Conservation (phyloP, 2,329 filamentous ascomycete species). For the Sphaerulina vaccinii region DNA sequence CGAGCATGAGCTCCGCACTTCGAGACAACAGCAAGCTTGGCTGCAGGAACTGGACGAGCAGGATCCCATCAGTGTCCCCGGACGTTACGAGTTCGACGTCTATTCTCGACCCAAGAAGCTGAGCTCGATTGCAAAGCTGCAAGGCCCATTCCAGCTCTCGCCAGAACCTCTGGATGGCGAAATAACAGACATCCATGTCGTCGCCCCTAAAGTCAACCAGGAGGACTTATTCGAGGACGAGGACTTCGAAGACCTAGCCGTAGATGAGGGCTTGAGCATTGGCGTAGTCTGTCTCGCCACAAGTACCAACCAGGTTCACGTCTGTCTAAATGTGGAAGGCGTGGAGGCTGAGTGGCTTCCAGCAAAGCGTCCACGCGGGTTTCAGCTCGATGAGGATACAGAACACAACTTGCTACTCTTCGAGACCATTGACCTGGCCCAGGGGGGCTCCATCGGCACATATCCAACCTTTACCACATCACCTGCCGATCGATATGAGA, state of each 20-base stretch:
- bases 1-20: conserved; percentile 46
- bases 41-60: conserved; percentile 38
- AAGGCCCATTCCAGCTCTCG: conserved; percentile 60
- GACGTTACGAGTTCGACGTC: conserved; percentile 53
- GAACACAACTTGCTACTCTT: conserved; percentile 38
- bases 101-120: conserved; percentile 55
- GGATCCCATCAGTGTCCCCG: conserved; percentile 19
- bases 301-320: conserved; percentile 54
- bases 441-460: conserved; percentile 27
- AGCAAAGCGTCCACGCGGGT: conserved; percentile 32
- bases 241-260: conserved; percentile 37
- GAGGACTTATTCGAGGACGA: conserved; percentile 54
- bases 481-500: conserved; percentile 55
- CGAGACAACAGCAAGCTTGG: conserved; percentile 60
- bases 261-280: conserved; percentile 53
- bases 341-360: conserved; percentile 65
- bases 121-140: conserved; percentile 58
- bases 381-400: conserved; percentile 29
- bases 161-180: conserved; percentile 55
- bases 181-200: conserved; percentile 60
- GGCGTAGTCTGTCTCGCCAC: conserved; percentile 60
- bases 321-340: conserved; percentile 61
- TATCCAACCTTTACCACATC: conserved; percentile 60
- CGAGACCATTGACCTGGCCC: conserved; percentile 42
- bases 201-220: conserved; percentile 54